Base-by-base conservation (phyloP, 306 rosid species). In the Rosa chinensis region DNA sequence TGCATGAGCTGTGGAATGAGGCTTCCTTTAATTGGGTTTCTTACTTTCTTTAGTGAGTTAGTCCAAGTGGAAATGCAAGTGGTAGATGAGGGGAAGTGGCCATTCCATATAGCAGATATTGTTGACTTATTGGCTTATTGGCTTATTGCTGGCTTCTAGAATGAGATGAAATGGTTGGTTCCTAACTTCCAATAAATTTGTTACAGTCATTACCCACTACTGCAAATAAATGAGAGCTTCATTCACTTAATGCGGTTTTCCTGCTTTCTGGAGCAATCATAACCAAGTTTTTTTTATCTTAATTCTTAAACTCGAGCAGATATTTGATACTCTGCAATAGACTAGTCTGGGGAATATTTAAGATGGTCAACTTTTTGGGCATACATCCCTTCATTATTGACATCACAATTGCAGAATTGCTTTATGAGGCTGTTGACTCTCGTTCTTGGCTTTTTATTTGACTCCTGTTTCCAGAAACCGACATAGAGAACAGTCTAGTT, bases 341-440 rank as follows among this genome's bases (percentile, higher is more conserved):
- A 55, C 0, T 8, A 20, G 25, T 58, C 35, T 17, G 5, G 11
- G 32, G 32, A 20, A 1, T n/a, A 58, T 58, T 21, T 21, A 58
- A 53, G 49, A 39, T 39, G 40, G 50, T 39, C 77, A 53, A 55
- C 77, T 39, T 53, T 73, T 53, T 55, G 50, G 67, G 67, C 67
- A 37, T 56, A 52, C 23, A 21, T 59, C 69, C 8, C 42, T 63
- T 56, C 39, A 40, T 0, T 13, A 11, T 56, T 14, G 68, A 74
- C 78, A n/a, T 42, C 53, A 8, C 52, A 74, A 11, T 50, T 18
- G 66, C 53, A 8, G 40, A 74, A 11, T 50, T 18, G 66, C 76
- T 50, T 32, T 10, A 72, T 9, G 10, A 10, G 63, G 50, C 47
- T 17, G 18, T 23, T 32, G 69, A 32, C 43, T 63, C 43, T 32